Evolutionary conservation across 2,329 filamentous ascomycete genomes (phyloP).

Genomic region (Botryotinia globosa): DNA sequence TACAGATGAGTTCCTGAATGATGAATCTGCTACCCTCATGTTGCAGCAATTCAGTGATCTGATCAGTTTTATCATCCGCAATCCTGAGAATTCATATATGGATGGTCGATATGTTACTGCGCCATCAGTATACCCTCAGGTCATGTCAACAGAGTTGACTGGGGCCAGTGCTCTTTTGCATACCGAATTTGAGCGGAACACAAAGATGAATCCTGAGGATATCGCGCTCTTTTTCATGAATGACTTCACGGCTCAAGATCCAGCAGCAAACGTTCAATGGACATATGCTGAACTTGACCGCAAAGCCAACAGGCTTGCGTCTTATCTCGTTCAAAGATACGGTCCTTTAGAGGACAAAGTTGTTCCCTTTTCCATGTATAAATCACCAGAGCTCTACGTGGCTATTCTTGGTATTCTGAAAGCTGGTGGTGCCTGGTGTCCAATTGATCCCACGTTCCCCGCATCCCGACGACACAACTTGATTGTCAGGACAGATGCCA

Average conservation of each 20-base stretch:
- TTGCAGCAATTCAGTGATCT: slow-evolving; percentile 15
- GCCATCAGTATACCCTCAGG: not conserved
- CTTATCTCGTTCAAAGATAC: slow-evolving; percentile 10
- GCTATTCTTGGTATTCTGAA: slow-evolving; percentile 39
- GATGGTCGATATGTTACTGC: not conserved
- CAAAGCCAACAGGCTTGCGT: slow-evolving; percentile 3
- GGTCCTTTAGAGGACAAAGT: slow-evolving; percentile 9
- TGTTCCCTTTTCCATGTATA: slow-evolving; percentile 22
- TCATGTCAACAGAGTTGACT: not conserved
- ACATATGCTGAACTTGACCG: slow-evolving; percentile 8
- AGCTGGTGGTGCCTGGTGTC: slow-evolving; percentile 40
- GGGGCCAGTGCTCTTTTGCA: not conserved
- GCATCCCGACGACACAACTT: slow-evolving; percentile 3
- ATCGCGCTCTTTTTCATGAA: slow-evolving; percentile 3
- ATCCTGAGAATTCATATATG: not conserved
- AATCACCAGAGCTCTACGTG: slow-evolving; percentile 37
- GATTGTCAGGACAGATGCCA: slow-evolving; percentile 12
- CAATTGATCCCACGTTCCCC: slow-evolving; percentile 37
- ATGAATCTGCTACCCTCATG: slow-evolving; percentile 11
- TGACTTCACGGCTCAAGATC: not conserved
- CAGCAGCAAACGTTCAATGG: slow-evolving; percentile 1
- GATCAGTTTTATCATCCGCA: not conserved
- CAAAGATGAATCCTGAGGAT: slow-evolving; percentile 2
- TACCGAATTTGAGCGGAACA: slow-evolving; percentile 5
- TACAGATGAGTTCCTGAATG: slow-evolving; percentile 10